Percentiles rank a stretch among this genome's conserved stretches.
These are phyloP conservation scores for Arthrobotrys iridis DNA, from an alignment of 2,329 filamentous ascomycete genomes.

Conservation along the genomic window DNA sequence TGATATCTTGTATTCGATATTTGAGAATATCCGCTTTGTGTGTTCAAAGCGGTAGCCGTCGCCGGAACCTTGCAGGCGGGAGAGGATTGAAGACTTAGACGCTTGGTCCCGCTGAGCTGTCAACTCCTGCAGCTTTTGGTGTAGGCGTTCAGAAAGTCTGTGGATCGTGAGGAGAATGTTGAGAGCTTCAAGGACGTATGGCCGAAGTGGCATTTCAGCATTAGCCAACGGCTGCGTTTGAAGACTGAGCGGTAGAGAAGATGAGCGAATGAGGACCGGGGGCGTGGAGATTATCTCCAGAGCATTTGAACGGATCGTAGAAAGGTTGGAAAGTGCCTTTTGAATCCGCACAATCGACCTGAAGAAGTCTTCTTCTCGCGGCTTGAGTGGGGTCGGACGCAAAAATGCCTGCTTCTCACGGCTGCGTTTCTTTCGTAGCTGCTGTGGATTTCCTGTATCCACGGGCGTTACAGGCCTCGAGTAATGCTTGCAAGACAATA, in stretches of 20 bases:
- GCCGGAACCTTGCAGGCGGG: slow-evolving; percentile 21
- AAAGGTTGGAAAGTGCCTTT: slow-evolving; percentile 38
- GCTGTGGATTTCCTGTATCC: neutral
- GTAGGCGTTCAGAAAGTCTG: slow-evolving; percentile 34
- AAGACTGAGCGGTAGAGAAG: slow-evolving; percentile 25
- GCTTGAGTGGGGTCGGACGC: slow-evolving; percentile 25
- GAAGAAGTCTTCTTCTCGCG: slow-evolving; percentile 51
- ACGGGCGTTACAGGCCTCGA: slow-evolving; percentile 34
- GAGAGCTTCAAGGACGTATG: slow-evolving; percentile 40
- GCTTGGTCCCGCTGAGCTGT: slow-evolving; percentile 37
- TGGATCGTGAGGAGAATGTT: slow-evolving; percentile 40
- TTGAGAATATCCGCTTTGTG: slow-evolving; percentile 46
- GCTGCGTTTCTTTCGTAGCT: slow-evolving; percentile 38
- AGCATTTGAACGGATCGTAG: slow-evolving; percentile 39
- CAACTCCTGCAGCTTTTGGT: slow-evolving; percentile 26
- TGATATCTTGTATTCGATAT: slow-evolving; percentile 27
- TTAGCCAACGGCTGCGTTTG: neutral
- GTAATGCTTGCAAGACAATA: slow-evolving; percentile 9
- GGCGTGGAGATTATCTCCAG: slow-evolving; percentile 30
- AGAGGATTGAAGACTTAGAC: slow-evolving; percentile 48
- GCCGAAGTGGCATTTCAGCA: slow-evolving; percentile 27
- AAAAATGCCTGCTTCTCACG: slow-evolving; percentile 6
- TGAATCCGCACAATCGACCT: slow-evolving; percentile 43
- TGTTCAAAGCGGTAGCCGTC: slow-evolving; percentile 41
- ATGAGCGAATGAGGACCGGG: slow-evolving; percentile 29